A percentile compares a stretch with the other conserved stretches of the same genome.
Evolutionary conservation across 2,329 filamentous ascomycete species (phyloP).

Genomic region (Pseudocercospora pini-densiflorae): DNA sequence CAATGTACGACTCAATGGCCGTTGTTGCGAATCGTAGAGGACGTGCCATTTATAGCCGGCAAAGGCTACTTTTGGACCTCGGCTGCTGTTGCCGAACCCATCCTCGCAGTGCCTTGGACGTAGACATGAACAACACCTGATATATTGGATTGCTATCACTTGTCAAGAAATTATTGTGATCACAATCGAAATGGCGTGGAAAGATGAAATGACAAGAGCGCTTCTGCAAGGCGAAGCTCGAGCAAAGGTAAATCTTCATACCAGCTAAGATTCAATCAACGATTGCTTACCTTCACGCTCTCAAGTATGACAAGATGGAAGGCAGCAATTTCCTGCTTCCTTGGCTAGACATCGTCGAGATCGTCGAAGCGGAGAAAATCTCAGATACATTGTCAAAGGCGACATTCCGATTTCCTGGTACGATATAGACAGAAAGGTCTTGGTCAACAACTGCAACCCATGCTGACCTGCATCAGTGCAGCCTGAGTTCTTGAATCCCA

Average conservation of each 20-base stretch:
- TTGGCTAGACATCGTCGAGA: slow-evolving; percentile 26
- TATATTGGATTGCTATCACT: no score
- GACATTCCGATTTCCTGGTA: slow-evolving; percentile 25
- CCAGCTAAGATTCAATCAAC: not conserved
- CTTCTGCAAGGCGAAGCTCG: slow-evolving; percentile 22
- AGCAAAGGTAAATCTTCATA: slow-evolving; percentile 13
- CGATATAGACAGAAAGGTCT: no score
- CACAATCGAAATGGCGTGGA: not conserved
- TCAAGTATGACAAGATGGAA: slow-evolving; percentile 24
- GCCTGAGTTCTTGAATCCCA: slow-evolving; percentile 31
- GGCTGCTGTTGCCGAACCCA: not conserved
- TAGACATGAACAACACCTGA: not conserved
- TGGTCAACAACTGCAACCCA: no score
- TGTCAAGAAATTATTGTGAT: no score
- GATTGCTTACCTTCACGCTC: not conserved
- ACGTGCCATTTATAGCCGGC: not conserved
- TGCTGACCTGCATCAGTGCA: slow-evolving; percentile 13
- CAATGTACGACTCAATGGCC: not conserved
- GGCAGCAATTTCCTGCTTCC: slow-evolving; percentile 27
- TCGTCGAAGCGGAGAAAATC: slow-evolving; percentile 16
- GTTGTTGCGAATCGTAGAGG: not conserved
- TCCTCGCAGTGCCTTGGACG: not conserved
- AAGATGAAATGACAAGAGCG: slow-evolving; percentile 21
- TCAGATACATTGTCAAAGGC: slow-evolving; percentile 20
- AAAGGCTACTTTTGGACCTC: not conserved